phyloP scores from a whole-genome alignment of 129 eudicot species.

The Flaveria brownii region DNA sequence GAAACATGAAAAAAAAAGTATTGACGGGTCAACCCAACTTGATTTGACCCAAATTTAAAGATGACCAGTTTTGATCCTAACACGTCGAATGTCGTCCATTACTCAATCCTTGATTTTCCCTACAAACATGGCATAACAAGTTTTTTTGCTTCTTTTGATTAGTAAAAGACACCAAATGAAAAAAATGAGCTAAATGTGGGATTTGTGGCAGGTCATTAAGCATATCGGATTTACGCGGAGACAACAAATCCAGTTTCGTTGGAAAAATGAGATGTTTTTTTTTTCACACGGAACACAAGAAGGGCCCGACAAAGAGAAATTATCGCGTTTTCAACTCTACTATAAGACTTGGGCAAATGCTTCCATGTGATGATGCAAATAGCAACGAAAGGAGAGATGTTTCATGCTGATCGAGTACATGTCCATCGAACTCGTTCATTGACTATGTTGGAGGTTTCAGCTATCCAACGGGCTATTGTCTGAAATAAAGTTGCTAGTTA shows the following conservation, averaged over 20 bases:
- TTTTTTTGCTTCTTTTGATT: too few relatives aligned
- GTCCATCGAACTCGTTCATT: background rate
- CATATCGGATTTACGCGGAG: background rate
- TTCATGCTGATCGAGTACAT: slow-evolving; percentile 5
- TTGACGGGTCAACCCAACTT: too few relatives aligned
- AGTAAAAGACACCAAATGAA: too few relatives aligned
- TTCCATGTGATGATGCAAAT: slow-evolving; percentile 12
- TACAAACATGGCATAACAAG: too few relatives aligned
- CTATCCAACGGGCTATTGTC: slow-evolving; percentile 30
- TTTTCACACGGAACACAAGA: slow-evolving; percentile 6
- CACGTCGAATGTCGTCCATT: too few relatives aligned
- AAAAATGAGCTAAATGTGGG: too few relatives aligned
- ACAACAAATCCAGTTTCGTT: slow-evolving; percentile 15
- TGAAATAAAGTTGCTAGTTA: slow-evolving; percentile 12
- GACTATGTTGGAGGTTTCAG: slow-evolving; percentile 21
- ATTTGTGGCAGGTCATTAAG: slow-evolving; percentile 17
- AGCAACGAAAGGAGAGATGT: background rate
- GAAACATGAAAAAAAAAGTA: too few relatives aligned
- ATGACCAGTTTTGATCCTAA: background rate
- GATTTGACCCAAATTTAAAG: background rate
- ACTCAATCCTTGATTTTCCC: too few relatives aligned
- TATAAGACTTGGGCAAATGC: slow-evolving; percentile 16
- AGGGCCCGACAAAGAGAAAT: slow-evolving; percentile 5
- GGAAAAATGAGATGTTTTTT: background rate
- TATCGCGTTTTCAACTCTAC: background rate